Evolutionary conservation across 495 filamentous ascomycete genomes (phyloP).

Genomic region (Hypoxylon subgilvum): DNA sequence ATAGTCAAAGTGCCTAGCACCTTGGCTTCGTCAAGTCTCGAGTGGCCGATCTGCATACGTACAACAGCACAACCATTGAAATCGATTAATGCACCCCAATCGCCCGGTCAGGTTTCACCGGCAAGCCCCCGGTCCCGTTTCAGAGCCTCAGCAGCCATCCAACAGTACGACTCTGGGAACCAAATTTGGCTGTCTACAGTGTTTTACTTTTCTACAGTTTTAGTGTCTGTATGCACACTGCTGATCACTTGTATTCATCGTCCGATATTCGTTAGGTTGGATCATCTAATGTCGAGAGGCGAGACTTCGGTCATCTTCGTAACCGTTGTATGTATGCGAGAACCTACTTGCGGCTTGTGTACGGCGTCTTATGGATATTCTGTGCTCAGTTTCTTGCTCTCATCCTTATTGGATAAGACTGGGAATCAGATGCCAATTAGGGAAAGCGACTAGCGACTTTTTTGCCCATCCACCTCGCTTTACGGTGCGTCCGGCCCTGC

Average conservation of each 20-base stretch:
- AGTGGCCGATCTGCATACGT: slow-evolving; percentile 19
- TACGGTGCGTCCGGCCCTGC: no score
- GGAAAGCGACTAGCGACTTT: slow-evolving; percentile 28
- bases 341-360: no score
- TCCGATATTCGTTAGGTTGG: slow-evolving; percentile 25
- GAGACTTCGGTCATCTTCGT: slow-evolving; percentile 4
- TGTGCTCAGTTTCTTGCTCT: not conserved
- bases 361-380: slow-evolving; percentile 1
- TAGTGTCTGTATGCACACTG: slow-evolving; percentile 7
- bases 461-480: slow-evolving; percentile 24
- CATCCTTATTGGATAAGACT: slow-evolving; percentile 26
- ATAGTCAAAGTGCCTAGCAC: not conserved
- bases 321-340: slow-evolving; percentile 8
- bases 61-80: slow-evolving; percentile 2
- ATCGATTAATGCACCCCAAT: slow-evolving; percentile 15
- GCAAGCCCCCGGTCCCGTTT: slow-evolving; percentile 22
- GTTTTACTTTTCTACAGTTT: slow-evolving; percentile 17
- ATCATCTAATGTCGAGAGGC: slow-evolving; percentile 19
- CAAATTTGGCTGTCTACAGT: slow-evolving; percentile 9
- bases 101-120: slow-evolving; percentile 17
- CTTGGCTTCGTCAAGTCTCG: slow-evolving; percentile 22
- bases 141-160: slow-evolving; percentile 32
- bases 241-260: slow-evolving; percentile 29
- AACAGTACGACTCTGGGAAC: not conserved
- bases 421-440: slow-evolving; percentile 33